Percentiles rank a stretch among this genome's conserved stretches.
Evolutionary conservation across 2,329 filamentous ascomycete genomes (phyloP).

Genomic region (Clarireedia homoeocarpa): DNA sequence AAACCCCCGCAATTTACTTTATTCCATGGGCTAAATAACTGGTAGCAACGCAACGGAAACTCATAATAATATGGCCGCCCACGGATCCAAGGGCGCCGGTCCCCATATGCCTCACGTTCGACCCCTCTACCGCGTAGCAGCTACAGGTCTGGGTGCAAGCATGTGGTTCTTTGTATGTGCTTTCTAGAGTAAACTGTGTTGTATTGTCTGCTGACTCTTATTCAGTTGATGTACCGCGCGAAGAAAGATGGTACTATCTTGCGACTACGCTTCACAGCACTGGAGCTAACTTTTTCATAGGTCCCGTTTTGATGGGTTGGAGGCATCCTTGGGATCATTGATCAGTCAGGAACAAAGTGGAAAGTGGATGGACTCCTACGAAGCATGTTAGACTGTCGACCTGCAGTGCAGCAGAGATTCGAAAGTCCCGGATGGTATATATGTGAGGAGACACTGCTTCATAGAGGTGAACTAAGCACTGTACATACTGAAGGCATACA

Average conservation of each 20-base stretch:
- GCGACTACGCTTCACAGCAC: background rate
- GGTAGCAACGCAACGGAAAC: background rate
- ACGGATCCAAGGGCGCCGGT: too few relatives aligned
- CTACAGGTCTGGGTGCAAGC: constrained; percentile 80
- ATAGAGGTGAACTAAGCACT: constrained; percentile 1
- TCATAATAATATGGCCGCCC: constrained; percentile 35
- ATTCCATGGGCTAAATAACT: background rate
- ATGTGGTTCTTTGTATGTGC: constrained; percentile 98
- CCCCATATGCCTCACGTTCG: constrained; percentile 48
- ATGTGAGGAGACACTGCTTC: background rate
- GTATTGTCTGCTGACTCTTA: constrained; percentile 10
- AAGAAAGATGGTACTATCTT: constrained; percentile 72
- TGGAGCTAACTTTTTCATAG: constrained; percentile 31
- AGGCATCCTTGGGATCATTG: constrained; percentile 97
- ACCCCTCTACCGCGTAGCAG: constrained; percentile 74
- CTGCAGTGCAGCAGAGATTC: too few relatives aligned
- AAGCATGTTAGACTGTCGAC: background rate
- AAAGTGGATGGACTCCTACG: background rate
- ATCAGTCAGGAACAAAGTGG: constrained; percentile 25
- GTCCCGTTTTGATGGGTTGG: constrained; percentile 76
- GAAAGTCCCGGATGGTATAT: background rate
- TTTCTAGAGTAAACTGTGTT: background rate
- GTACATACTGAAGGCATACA: constrained; percentile 12
- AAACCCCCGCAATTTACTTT: background rate
- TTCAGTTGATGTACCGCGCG: constrained; percentile 86